A percentile compares a stretch with the other conserved stretches of the same genome.
Conservation (phyloP, 2,329 filamentous ascomycete species). For the Hyphodiscus sp. region DNA sequence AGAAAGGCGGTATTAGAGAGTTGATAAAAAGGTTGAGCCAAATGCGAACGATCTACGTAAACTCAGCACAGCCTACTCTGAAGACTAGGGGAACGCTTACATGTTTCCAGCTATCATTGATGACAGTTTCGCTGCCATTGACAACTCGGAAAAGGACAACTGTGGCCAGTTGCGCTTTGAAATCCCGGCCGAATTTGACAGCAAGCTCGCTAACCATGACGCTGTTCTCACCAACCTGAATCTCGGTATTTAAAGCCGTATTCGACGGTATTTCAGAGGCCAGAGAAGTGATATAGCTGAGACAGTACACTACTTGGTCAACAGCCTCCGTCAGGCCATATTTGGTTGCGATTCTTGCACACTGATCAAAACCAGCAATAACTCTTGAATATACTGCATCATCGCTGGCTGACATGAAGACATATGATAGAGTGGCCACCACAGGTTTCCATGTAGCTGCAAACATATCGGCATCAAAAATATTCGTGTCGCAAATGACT, state of each 20-base stretch:
- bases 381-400: conserved; percentile 92
- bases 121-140: conserved; percentile 72
- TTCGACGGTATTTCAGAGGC: conserved; percentile 70
- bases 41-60: conserved; percentile 69
- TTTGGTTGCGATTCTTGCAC: conserved; percentile 82
- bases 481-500: conserved; percentile 78
- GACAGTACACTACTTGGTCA: conserved; percentile 85
- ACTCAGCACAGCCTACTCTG: not conserved
- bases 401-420: conserved; percentile 98
- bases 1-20: conserved; percentile 80
- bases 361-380: conserved; percentile 92
- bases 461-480: conserved; percentile 98
- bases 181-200: conserved; percentile 89
- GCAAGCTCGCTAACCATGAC: conserved; percentile 99
- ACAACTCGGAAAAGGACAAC: conserved; percentile 93
- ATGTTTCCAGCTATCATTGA: conserved; percentile 71
- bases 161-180: conserved; percentile 87
- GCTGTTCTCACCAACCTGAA: conserved; percentile 83
- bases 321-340: conserved; percentile 80
- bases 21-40: conserved; percentile 96
- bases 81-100: conserved; percentile 42
- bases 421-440: conserved; percentile 89
- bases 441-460: conserved; percentile 92
- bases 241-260: conserved; percentile 88
- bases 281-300: conserved; percentile 85